These are phyloP conservation scores for Xylariaceae sp. DNA, from an alignment of 2,329 filamentous ascomycete species.

Conservation along the genomic window DNA sequence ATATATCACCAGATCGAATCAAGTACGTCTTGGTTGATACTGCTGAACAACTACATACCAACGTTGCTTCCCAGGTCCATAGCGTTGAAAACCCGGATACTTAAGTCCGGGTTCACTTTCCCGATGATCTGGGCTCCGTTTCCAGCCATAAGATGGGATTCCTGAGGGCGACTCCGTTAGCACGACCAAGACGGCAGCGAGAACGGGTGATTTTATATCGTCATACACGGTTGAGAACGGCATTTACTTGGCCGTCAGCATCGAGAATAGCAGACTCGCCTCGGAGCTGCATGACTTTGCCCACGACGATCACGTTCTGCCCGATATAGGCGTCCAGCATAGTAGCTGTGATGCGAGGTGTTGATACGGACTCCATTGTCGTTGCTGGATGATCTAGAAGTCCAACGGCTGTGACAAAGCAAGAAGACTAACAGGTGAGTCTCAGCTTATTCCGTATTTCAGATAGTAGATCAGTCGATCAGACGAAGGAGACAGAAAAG, in stretches of 20 bases:
- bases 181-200: no score
- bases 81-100: conserved; percentile 63
- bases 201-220: background rate
- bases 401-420: background rate
- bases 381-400: background rate
- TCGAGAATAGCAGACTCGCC: conserved; percentile 79
- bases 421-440: background rate
- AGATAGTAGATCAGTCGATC: background rate
- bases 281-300: conserved; percentile 75
- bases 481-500: background rate
- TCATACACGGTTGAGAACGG: conserved; percentile 64
- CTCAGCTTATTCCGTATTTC: background rate
- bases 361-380: conserved; percentile 63
- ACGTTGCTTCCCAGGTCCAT: conserved; percentile 64
- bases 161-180: conserved; percentile 42
- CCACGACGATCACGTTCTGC: conserved; percentile 76
- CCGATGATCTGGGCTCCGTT: conserved; percentile 73
- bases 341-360: conserved; percentile 75
- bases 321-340: conserved; percentile 73
- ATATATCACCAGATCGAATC: background rate
- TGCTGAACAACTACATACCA: conserved; percentile 47
- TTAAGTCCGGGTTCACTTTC: conserved; percentile 69
- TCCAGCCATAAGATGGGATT: conserved; percentile 62
- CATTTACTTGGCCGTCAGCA: conserved; percentile 68
- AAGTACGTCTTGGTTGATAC: background rate